Evolutionary conservation across 108 stramenopile genomes (phyloP), one percentile per base, ranked within the genome.

Genomic region (Schizochytrium sp.): DNA sequence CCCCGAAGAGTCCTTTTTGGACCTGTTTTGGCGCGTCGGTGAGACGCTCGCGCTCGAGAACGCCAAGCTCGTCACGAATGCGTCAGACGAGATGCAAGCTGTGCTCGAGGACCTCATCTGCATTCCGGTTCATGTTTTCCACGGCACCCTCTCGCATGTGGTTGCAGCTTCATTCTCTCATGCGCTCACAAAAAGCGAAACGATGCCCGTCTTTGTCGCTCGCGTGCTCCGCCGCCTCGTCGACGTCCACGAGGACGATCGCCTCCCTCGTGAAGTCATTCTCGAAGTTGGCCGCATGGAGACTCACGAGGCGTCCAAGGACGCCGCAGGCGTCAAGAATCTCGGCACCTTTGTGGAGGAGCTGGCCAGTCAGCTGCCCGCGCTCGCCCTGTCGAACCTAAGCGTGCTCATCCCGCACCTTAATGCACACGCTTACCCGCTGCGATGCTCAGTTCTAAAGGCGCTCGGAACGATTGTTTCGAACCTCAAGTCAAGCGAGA

Each of bases 321-420:
- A 83, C 76, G 48, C 48, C 18, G 23, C 76, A 14, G 76, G 45
- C 12, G 76, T 83, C 6, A 83, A 53, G 3, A 83, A 53, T 23
- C 76, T 83, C 12, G 76, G 76, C 6, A 6, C 51, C 48, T 83
- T 83, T 53, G 28, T 83, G 6, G 76, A 83, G 23, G 48, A 53
- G n/a, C 48, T 83, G 14, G 76, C 76, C 10, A 12, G 14, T 8
- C 45, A 53, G 51, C 48, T 53, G 23, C 76, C 76, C 5, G 76
- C 76, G 19, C 76, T 83, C 48, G 45, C 51, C 19, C 51, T 83
- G 0, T 53, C 48, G 16, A 83, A 83, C 76, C 76, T 83, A 6
- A 83, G 76, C 51, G 76, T 83, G 19, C 48, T 83, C 76, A 47
- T 83, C 28, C 76, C 76, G 25, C 76, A 83, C 28, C 76, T 83